A percentile compares a stretch with the other conserved stretches of the same genome.
Evolutionary conservation across 2,329 filamentous ascomycete species (phyloP).

Genomic region (Colletotrichum cordylinicola): DNA sequence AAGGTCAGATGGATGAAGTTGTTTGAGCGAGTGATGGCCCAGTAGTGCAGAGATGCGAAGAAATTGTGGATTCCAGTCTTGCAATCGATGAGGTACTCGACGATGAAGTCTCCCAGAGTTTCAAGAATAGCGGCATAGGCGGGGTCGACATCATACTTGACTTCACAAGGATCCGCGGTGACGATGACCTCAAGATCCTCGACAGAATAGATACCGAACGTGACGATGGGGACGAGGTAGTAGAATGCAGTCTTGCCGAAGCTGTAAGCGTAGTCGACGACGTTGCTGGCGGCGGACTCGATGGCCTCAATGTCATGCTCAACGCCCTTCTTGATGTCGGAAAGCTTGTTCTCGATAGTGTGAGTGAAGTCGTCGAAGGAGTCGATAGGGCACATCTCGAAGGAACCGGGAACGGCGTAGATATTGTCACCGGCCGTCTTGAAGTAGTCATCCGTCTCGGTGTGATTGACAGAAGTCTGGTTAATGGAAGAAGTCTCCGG

Average conservation of each 20-base stretch:
- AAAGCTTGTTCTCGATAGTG: not conserved
- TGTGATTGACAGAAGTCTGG: not conserved
- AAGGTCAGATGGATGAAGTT: not conserved
- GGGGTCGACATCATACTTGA: fast-evolving
- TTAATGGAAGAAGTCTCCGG: not conserved
- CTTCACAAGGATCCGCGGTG: fast-evolving
- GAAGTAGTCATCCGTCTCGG: not conserved
- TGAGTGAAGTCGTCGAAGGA: not conserved
- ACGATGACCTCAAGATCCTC: not conserved
- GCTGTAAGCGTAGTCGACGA: not conserved
- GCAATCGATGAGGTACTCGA: not conserved
- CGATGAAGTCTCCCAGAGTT: not conserved
- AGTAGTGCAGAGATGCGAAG: fast-evolving
- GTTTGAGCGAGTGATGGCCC: not conserved
- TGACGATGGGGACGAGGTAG: not conserved
- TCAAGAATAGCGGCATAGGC: not conserved
- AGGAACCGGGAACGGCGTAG: fast-evolving
- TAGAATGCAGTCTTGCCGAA: fast-evolving
- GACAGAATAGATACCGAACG: not conserved
- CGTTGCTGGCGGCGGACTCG: not conserved
- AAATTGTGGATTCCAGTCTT: not conserved
- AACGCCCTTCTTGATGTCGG: not conserved
- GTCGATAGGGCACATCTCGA: fast-evolving
- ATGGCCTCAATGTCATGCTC: not conserved
- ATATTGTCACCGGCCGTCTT: fast-evolving